Percentiles rank a stretch among this genome's conserved stretches.
Conservation (phyloP, 805 yeast genomes). For the Brettanomyces anomalus region DNA sequence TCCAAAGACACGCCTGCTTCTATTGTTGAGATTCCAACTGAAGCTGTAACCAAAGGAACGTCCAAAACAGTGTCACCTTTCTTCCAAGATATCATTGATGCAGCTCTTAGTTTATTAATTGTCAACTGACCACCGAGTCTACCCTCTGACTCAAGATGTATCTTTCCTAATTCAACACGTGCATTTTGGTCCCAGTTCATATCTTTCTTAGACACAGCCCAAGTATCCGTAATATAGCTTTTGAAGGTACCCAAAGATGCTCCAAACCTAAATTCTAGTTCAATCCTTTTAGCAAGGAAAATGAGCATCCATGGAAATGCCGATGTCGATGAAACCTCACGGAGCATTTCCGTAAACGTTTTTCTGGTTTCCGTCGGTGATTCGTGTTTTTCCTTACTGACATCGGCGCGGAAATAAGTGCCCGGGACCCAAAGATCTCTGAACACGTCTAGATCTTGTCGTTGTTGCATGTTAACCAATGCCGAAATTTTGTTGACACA, state of each 20-base stretch:
- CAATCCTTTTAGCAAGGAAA: constrained; percentile 41
- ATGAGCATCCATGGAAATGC: constrained; percentile 72
- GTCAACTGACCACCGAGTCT: constrained; percentile 68
- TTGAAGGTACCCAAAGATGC: constrained; percentile 66
- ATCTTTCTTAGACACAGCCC: constrained; percentile 63
- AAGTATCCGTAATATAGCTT: constrained; percentile 46
- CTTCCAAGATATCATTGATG: constrained; percentile 69
- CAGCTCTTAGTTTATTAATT: constrained; percentile 40
- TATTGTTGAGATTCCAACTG: constrained; percentile 46
- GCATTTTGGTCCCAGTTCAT: constrained; percentile 65
- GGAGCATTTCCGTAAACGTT: constrained; percentile 38
- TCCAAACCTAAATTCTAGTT: constrained; percentile 66
- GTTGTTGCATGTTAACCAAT: constrained; percentile 70
- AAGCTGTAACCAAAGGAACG: constrained; percentile 60
- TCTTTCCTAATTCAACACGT: constrained; percentile 45
- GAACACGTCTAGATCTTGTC: constrained; percentile 79
- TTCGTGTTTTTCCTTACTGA: constrained; percentile 5
- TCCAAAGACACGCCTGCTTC: constrained; percentile 67
- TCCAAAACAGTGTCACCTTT: constrained; percentile 31
- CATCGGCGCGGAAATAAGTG: constrained; percentile 20
- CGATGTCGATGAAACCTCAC: constrained; percentile 49
- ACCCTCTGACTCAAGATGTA: constrained; percentile 55
- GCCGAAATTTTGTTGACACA: constrained; percentile 47
- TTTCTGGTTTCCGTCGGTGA: constrained; percentile 8
- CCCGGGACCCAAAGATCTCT: constrained; percentile 72